These are phyloP conservation scores for Mycena maculata DNA, from an alignment of 768 basidiomycete genomes.

Conservation along the genomic window DNA sequence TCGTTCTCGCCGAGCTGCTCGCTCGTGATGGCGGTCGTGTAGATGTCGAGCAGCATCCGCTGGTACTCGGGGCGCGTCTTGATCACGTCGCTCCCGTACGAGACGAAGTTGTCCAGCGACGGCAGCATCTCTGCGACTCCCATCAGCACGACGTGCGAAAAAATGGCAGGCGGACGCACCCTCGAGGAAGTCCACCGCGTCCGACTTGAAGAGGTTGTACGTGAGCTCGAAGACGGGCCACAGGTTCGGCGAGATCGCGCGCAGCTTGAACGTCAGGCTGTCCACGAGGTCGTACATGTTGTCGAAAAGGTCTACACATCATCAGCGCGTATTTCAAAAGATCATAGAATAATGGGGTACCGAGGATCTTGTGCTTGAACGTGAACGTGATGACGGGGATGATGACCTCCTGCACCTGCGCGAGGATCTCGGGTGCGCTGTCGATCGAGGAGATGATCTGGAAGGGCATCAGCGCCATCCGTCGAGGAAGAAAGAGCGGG, in stretches of 20 bases:
- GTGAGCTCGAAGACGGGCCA: slow-evolving; percentile 91
- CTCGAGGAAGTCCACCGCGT: slow-evolving; percentile 88
- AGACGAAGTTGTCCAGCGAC: slow-evolving; percentile 88
- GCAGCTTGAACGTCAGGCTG: slow-evolving; percentile 84
- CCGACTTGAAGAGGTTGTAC: slow-evolving; percentile 83
- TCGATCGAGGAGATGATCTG: slow-evolving; percentile 84
- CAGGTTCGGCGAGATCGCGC: slow-evolving; percentile 80
- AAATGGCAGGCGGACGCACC: slow-evolving; percentile 56
- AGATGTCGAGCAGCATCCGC: slow-evolving; percentile 86
- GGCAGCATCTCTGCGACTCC: slow-evolving; percentile 82
- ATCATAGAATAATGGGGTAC: slow-evolving; percentile 48
- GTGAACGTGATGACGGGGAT: slow-evolving; percentile 83
- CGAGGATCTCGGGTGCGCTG: slow-evolving; percentile 76
- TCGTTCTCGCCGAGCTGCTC: slow-evolving; percentile 86
- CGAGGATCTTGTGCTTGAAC: slow-evolving; percentile 79
- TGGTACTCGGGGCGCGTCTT: slow-evolving; percentile 79
- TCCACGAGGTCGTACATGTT: slow-evolving; percentile 90
- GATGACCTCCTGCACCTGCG: slow-evolving; percentile 84
- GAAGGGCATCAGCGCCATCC: slow-evolving; percentile 3
- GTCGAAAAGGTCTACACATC: slow-evolving; percentile 78
- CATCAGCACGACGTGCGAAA: not conserved
- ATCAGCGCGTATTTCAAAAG: not conserved
- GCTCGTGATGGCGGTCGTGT: slow-evolving; percentile 76
- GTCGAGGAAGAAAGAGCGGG: slow-evolving; percentile 6
- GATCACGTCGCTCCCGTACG: slow-evolving; percentile 83